Percentiles rank a stretch among this genome's conserved stretches.
Conservation (phyloP, 257 asterid species). For the Phtheirospermum japonicum region DNA sequence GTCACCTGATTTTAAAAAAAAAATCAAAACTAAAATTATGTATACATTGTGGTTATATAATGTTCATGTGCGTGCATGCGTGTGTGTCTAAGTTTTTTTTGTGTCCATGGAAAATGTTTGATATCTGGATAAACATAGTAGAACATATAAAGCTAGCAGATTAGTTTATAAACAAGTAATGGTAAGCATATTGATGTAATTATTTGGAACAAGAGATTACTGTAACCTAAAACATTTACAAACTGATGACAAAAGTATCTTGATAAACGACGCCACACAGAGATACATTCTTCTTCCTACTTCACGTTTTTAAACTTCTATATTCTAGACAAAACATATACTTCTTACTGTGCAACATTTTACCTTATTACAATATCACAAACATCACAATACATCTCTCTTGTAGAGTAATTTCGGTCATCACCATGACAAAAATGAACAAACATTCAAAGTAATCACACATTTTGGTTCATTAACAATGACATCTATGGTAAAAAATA, state of each 20-base stretch:
- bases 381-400: no score
- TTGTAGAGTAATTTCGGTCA: background rate
- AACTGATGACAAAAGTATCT: no score
- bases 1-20: background rate
- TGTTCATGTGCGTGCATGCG: background rate
- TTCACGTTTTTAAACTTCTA: no score
- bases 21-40: background rate
- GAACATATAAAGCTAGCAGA: background rate
- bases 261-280: no score
- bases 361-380: no score
- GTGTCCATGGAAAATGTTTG: background rate
- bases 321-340: no score
- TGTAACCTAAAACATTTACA: no score
- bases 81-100: no score
- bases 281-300: no score
- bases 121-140: background rate
- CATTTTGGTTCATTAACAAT: background rate
- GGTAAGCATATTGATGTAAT: no score
- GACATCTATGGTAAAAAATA: background rate
- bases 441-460: background rate
- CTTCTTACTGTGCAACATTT: no score
- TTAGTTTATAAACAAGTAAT: background rate
- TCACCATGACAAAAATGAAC: background rate
- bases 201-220: no score
- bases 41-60: background rate